Evolutionary conservation across 768 basidiomycete genomes (phyloP).

Genomic region (Favolaschia claudopus): DNA sequence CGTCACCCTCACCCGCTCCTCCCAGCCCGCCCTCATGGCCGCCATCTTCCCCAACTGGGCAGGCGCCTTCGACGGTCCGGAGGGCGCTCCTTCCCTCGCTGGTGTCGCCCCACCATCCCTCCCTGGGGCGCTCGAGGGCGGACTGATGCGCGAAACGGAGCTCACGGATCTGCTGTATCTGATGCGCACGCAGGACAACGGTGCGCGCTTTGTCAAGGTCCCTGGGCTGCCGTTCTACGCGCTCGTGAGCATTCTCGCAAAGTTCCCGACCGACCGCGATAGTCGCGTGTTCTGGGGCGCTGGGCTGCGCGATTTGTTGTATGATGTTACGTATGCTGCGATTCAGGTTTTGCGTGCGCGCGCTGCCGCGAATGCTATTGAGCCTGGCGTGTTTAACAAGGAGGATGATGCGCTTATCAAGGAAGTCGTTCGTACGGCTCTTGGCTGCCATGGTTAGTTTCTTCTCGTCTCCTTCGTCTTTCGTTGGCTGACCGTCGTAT

Average conservation of each 20-base stretch:
- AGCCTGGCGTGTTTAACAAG: too few species aligned
- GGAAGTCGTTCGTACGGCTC: conserved; percentile 51
- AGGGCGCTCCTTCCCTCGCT: conserved; percentile 70
- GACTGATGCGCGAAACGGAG: conserved; percentile 72
- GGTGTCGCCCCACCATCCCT: conserved; percentile 66
- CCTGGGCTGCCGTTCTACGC: conserved; percentile 83
- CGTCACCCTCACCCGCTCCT: conserved; percentile 83
- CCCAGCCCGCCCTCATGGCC: conserved; percentile 83
- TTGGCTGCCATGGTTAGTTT: conserved; percentile 65
- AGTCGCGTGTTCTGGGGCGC: conserved; percentile 79
- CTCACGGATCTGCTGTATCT: conserved; percentile 71
- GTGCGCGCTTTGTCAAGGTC: conserved; percentile 89
- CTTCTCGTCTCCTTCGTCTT: neutral
- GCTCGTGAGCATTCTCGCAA: conserved; percentile 76
- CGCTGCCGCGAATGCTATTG: conserved; percentile 48
- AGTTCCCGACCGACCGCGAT: conserved; percentile 81
- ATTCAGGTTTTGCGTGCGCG: conserved; percentile 66
- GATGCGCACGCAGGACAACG: conserved; percentile 79
- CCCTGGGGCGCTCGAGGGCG: conserved; percentile 66
- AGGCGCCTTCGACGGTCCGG: conserved; percentile 75
- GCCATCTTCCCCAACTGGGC: conserved; percentile 87
- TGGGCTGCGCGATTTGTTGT: conserved; percentile 67
- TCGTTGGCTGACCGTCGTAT: neutral
- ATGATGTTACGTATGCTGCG: conserved; percentile 59
- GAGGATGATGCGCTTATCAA: conserved; percentile 54